Evolutionary conservation across 2,329 filamentous ascomycete species (phyloP).

Genomic region (Calonectria hongkongensis): DNA sequence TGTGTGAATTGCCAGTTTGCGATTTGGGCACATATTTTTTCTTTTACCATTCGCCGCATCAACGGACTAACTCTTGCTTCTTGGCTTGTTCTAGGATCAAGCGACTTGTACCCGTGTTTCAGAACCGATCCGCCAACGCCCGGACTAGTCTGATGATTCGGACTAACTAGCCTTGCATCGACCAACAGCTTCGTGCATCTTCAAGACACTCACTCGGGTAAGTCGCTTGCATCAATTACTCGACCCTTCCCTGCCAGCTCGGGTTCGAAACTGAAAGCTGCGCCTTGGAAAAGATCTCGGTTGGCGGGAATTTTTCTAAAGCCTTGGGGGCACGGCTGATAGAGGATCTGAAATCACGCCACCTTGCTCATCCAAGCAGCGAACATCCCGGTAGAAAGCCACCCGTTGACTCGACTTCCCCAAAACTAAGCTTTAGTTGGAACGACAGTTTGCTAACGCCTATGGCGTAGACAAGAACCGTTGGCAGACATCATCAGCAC

Average conservation of each 20-base stretch:
- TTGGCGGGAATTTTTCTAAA: conserved; percentile 48
- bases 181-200: conserved; percentile 44
- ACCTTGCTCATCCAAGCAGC: conserved; percentile 45
- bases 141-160: conserved; percentile 40
- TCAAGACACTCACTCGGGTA: conserved; percentile 44
- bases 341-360: conserved; percentile 52
- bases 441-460: conserved; percentile 48
- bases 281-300: conserved; percentile 45
- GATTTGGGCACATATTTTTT: conserved; percentile 32
- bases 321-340: conserved; percentile 45
- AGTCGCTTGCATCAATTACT: conserved; percentile 42
- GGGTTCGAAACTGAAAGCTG: conserved; percentile 44
- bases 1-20: conserved; percentile 41
- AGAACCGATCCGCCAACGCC: conserved; percentile 41
- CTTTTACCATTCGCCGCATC: conserved; percentile 34
- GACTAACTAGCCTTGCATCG: conserved; percentile 40
- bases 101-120: conserved; percentile 42
- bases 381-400: conserved; percentile 50
- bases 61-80: conserved; percentile 43
- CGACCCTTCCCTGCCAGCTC: conserved; percentile 45
- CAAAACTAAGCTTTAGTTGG: conserved; percentile 39
- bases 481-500: conserved; percentile 40
- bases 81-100: conserved; percentile 41
- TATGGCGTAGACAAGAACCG: conserved; percentile 38
- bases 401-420: conserved; percentile 40